A percentile compares a stretch with the other conserved stretches of the same genome.
These are phyloP conservation scores for Gossypium ekmanianum DNA, from an alignment of 345 rosid species.

Conservation along the genomic window DNA sequence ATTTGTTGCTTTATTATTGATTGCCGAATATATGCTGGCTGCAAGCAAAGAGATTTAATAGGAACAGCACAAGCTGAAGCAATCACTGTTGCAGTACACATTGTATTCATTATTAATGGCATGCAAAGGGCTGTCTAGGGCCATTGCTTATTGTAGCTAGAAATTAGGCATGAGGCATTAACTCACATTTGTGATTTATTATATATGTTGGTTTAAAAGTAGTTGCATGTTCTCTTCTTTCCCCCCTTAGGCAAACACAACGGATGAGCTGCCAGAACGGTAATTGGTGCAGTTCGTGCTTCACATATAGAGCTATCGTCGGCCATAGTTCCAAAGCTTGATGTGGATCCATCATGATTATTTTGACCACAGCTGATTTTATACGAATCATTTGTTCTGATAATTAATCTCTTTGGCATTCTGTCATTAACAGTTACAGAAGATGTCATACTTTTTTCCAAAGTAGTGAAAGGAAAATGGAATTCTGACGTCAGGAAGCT, in stretches of 20 bases:
- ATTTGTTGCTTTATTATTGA: neutral
- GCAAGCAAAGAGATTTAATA: neutral
- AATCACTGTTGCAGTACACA: neutral
- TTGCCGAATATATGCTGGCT: neutral
- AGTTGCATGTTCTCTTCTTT: neutral
- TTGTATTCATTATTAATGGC: conserved; percentile 5
- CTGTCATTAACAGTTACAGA: conserved; percentile 5
- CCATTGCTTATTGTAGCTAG: neutral
- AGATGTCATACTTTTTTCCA: conserved; percentile 4
- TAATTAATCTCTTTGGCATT: conserved; percentile 18
- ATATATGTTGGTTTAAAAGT: neutral
- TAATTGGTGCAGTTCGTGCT: conserved; percentile 88
- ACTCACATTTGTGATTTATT: neutral
- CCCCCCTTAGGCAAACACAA: conserved; percentile 63
- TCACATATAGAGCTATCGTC: conserved; percentile 83
- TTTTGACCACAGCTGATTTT: conserved; percentile 15
- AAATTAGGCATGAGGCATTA: conserved; percentile 6
- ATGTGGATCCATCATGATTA: conserved; percentile 30
- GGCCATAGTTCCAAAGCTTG: conserved; percentile 79
- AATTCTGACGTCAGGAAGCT: neutral
- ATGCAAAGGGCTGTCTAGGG: neutral
- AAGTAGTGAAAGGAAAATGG: conserved; percentile 7
- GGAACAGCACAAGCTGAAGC: neutral
- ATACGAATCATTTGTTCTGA: conserved; percentile 20
- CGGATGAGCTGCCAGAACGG: conserved; percentile 86